phyloP scores from a whole-genome alignment of 371 early-diverging fungal genomes.

The Circinella umbellata region DNA sequence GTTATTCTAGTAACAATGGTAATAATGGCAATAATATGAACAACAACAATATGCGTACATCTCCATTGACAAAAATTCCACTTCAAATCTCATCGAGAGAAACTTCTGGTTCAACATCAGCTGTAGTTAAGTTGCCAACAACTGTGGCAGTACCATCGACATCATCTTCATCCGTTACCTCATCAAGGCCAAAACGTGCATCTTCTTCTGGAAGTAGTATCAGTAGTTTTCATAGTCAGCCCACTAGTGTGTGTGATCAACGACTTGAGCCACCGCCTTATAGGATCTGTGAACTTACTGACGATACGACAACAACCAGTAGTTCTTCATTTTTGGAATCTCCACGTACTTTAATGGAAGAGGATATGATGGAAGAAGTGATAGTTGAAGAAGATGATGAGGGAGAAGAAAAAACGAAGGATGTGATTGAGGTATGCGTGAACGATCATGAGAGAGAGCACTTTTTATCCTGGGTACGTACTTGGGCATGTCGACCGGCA shows the following conservation, averaged over 20 bases:
- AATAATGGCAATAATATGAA: not conserved
- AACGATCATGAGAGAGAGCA: conserved; percentile 13
- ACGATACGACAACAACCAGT: conserved; percentile 5
- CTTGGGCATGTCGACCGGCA: conserved; percentile 14
- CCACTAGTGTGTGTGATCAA: not conserved
- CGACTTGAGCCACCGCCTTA: not conserved
- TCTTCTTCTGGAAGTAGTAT: conserved; percentile 1
- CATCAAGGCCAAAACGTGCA: not conserved
- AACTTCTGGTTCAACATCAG: not conserved
- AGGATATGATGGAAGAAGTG: not conserved
- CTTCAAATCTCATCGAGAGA: not conserved
- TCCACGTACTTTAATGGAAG: conserved; percentile 3
- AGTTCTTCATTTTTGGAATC: conserved; percentile 4
- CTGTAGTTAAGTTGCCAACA: conserved; percentile 1
- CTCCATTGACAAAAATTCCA: not conserved
- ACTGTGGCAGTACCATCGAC: no score
- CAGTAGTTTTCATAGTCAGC: conserved; percentile 2
- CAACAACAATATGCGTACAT: not conserved
- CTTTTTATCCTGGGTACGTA: conserved; percentile 10
- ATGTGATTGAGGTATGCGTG: conserved; percentile 2
- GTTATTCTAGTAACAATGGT: not conserved
- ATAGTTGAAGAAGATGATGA: not conserved
- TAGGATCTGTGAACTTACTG: conserved; percentile 5
- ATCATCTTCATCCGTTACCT: not conserved
- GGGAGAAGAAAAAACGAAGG: no score